Conservation (phyloP, 257 asterid species). For the Solanum lycopersicoides region DNA sequence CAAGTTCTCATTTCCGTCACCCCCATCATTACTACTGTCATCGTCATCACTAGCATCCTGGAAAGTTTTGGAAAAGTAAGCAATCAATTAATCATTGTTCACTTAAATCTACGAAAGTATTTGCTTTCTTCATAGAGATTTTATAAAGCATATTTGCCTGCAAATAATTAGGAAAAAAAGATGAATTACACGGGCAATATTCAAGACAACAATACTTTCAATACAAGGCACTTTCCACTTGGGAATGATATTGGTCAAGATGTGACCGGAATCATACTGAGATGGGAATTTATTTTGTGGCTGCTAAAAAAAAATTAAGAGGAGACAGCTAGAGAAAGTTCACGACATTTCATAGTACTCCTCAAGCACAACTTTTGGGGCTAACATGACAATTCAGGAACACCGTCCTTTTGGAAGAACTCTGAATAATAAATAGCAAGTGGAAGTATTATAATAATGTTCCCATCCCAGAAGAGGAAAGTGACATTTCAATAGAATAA, state of each 20-base stretch:
- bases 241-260: background rate
- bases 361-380: background rate
- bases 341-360: background rate
- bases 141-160: background rate
- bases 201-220: background rate
- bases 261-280: background rate
- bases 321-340: background rate
- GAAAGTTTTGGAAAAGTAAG: background rate
- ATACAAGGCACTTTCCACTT: background rate
- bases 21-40: slow-evolving; percentile 21
- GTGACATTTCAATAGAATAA: background rate
- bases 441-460: background rate
- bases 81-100: background rate
- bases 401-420: background rate
- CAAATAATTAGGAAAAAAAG: background rate
- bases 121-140: background rate
- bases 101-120: background rate
- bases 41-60: background rate
- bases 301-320: background rate
- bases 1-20: slow-evolving; percentile 1
- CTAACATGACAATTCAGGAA: background rate
- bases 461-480: background rate
- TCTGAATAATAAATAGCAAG: background rate
- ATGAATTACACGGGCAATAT: background rate
- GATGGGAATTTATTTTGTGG: background rate